Conservation (phyloP, 768 basidiomycete species). For the Trichaptum fuscoviolaceum region DNA sequence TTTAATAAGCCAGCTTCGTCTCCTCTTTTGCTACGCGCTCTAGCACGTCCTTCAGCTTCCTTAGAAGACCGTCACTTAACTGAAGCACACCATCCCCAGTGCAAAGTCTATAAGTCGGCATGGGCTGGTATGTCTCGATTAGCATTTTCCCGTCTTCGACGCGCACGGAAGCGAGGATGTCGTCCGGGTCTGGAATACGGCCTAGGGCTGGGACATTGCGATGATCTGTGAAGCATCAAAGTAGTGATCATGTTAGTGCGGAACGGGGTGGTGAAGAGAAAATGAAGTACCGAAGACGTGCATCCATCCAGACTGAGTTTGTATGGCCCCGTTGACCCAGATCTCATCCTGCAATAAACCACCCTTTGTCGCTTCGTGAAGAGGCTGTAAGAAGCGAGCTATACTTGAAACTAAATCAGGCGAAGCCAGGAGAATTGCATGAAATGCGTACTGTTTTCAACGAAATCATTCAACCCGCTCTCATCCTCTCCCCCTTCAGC, state of each 20-base stretch:
- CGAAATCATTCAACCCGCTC: conserved; percentile 64
- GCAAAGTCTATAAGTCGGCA: conserved; percentile 80
- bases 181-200: conserved; percentile 77
- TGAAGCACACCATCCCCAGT: conserved; percentile 67
- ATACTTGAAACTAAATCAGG: conserved; percentile 3
- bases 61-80: conserved; percentile 62
- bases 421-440: not conserved
- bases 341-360: conserved; percentile 62
- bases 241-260: too few relatives aligned
- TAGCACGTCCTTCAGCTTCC: conserved; percentile 39
- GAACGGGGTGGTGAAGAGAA: not conserved
- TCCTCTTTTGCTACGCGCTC: conserved; percentile 29
- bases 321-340: conserved; percentile 58
- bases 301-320: conserved; percentile 78
- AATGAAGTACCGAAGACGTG: conserved; percentile 55
- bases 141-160: conserved; percentile 65
- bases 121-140: conserved; percentile 70
- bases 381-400: conserved; percentile 55
- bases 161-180: conserved; percentile 73
- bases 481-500: conserved; percentile 21
- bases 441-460: conserved; percentile 55
- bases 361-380: conserved; percentile 55
- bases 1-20: not conserved
- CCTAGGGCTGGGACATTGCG: conserved; percentile 72
- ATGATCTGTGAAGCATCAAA: conserved; percentile 41